Percentiles rank a stretch among this genome's conserved stretches.
Evolutionary conservation across 1,284 basidiomycete species (phyloP).

Genomic region (Neonothopanus nambi): DNA sequence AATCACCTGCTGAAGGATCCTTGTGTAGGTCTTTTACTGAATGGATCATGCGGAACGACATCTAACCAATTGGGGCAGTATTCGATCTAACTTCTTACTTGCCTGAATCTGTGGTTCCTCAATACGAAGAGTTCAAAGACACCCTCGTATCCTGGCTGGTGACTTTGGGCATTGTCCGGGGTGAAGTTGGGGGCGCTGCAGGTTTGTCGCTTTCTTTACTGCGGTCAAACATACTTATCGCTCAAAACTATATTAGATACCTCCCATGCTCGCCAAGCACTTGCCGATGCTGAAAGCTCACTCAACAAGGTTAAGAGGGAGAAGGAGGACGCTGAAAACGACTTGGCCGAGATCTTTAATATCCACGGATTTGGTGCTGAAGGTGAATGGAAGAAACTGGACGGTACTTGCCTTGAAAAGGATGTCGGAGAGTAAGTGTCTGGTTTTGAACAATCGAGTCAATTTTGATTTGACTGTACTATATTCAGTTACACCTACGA

Average conservation of each 20-base stretch:
- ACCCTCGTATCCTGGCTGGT: conserved; percentile 65
- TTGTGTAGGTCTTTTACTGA: conserved; percentile 46
- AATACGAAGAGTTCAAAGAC: conserved; percentile 74
- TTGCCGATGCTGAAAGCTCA: conserved; percentile 59
- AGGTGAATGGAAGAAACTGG: conserved; percentile 96
- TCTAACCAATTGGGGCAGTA: conserved; percentile 46
- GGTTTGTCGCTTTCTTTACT: conserved; percentile 35
- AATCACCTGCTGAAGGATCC: conserved; percentile 46
- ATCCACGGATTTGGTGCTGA: conserved; percentile 73
- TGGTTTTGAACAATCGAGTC: neutral
- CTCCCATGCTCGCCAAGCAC: conserved; percentile 62
- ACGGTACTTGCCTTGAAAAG: conserved; percentile 78
- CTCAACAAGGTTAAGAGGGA: conserved; percentile 49
- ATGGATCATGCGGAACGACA: neutral
- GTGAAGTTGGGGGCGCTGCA: conserved; percentile 37
- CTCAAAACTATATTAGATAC: conserved; percentile 38
- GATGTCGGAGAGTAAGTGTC: conserved; percentile 83
- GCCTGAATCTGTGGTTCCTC: conserved; percentile 78
- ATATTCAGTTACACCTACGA: conserved; percentile 86
- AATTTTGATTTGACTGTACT: neutral
- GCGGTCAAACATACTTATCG: conserved; percentile 4
- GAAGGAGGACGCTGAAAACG: conserved; percentile 48
- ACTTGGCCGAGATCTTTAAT: conserved; percentile 65
- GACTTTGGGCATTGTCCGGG: conserved; percentile 60
- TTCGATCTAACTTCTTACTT: conserved; percentile 85